Evolutionary conservation across 305 asterid genomes (phyloP).

Genomic region (Solanum chacoense): DNA sequence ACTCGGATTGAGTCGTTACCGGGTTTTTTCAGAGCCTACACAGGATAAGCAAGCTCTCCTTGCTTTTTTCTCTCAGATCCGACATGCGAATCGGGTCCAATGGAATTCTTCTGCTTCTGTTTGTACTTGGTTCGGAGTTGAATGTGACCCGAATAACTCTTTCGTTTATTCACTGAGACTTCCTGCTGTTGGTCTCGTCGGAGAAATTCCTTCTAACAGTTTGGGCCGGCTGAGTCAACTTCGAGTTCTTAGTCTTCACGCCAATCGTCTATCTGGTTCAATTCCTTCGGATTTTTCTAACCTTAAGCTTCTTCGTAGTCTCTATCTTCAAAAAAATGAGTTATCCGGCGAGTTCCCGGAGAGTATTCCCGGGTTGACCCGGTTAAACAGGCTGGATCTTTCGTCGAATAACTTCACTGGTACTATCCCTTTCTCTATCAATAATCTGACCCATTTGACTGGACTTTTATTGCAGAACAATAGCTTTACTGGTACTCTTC

Average conservation of each 20-base stretch:
- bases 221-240: conserved; percentile 55
- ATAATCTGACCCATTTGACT: conserved; percentile 59
- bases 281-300: conserved; percentile 67
- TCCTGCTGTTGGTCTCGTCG: conserved; percentile 85
- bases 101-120: conserved; percentile 64
- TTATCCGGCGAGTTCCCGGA: conserved; percentile 63
- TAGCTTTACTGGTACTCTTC: conserved; percentile 53
- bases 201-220: conserved; percentile 57
- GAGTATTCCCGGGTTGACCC: conserved; percentile 48
- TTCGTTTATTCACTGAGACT: conserved; percentile 53
- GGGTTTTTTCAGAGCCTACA: conserved; percentile 51
- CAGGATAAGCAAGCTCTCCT: conserved; percentile 79
- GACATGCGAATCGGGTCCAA: conserved; percentile 54
- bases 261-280: conserved; percentile 60
- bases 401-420: conserved; percentile 73
- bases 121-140: conserved; percentile 80
- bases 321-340: conserved; percentile 60
- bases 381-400: conserved; percentile 61
- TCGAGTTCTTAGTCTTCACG: conserved; percentile 74
- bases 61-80: conserved; percentile 42
- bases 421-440: conserved; percentile 60
- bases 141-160: conserved; percentile 53
- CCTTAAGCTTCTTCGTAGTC: conserved; percentile 50
- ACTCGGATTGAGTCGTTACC: background rate
- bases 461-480: conserved; percentile 62